Conservation (phyloP, 805 yeast genomes). For the Ogataea trehalophila region DNA sequence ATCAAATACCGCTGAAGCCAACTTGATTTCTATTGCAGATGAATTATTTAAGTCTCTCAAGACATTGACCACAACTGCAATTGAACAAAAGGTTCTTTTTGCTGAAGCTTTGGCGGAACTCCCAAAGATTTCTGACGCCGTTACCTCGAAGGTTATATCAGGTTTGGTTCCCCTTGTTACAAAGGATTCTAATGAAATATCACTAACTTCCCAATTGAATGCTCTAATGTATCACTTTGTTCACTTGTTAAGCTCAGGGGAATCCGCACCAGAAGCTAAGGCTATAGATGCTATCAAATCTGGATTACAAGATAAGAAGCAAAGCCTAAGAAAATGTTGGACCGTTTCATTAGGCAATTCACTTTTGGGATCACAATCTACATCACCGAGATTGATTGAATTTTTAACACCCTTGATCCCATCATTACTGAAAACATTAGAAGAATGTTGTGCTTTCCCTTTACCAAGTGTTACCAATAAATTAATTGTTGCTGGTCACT, state of each 20-base stretch:
- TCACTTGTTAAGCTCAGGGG: constrained; percentile 21
- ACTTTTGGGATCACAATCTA: constrained; percentile 12
- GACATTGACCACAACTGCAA: constrained; percentile 46
- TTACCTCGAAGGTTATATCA: constrained; percentile 32
- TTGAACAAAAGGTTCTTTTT: constrained; percentile 60
- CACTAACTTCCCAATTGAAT: constrained; percentile 44
- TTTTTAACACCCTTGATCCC: constrained; percentile 20
- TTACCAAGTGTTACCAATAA: constrained; percentile 47
- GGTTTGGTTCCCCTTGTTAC: constrained; percentile 47
- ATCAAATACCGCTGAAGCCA: constrained; percentile 20
- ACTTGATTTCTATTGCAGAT: constrained; percentile 36
- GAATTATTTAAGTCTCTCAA: constrained; percentile 58
- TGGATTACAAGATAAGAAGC: constrained; percentile 66
- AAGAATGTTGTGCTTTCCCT: constrained; percentile 48
- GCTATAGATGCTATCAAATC: constrained; percentile 32
- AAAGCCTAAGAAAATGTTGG: constrained; percentile 66
- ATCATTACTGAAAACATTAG: constrained; percentile 27
- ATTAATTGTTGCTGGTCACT: constrained; percentile 51
- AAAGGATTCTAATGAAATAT: constrained; percentile 73
- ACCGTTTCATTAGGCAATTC: constrained; percentile 41
- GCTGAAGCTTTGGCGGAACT: constrained; percentile 38
- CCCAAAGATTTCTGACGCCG: constrained; percentile 18
- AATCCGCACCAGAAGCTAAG: constrained; percentile 19
- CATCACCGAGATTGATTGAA: constrained; percentile 12
- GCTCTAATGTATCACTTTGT: constrained; percentile 46